Evolutionary conservation across 805 yeast genomes (phyloP).

Genomic region (Allodekkera sacchari): DNA sequence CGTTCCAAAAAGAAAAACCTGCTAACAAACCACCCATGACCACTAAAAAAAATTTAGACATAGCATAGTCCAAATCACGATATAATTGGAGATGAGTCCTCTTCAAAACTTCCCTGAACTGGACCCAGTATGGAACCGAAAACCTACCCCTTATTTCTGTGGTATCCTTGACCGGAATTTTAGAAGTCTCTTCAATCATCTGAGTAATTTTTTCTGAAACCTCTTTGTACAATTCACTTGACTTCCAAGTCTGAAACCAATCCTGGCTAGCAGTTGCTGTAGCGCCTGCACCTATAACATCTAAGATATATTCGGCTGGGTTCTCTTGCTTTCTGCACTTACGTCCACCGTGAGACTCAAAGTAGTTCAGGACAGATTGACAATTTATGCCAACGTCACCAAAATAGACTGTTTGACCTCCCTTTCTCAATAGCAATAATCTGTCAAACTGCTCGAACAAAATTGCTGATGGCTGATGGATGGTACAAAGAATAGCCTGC

Average conservation of each 20-base stretch:
- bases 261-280: constrained; percentile 51
- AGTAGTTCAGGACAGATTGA: constrained; percentile 33
- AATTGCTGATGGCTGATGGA: constrained; percentile 42
- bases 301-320: constrained; percentile 71
- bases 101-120: constrained; percentile 25
- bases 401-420: constrained; percentile 46
- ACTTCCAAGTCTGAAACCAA: constrained; percentile 58
- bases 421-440: constrained; percentile 36
- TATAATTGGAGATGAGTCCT: constrained; percentile 36
- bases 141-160: constrained; percentile 16
- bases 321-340: constrained; percentile 53
- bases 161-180: constrained; percentile 8
- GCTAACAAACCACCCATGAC: constrained; percentile 35
- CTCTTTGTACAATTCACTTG: constrained; percentile 19
- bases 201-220: constrained; percentile 24
- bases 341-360: constrained; percentile 52
- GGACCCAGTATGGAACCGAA: constrained; percentile 39
- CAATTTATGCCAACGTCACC: constrained; percentile 45
- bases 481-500: constrained; percentile 52
- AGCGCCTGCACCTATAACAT: constrained; percentile 76
- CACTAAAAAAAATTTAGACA: constrained; percentile 35
- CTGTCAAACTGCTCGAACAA: constrained; percentile 37
- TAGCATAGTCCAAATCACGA: constrained; percentile 41
- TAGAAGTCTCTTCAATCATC: constrained; percentile 13
- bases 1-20: constrained; percentile 57